Conservation (phyloP, 345 rosid genomes). For the Syzygium aqueum region DNA sequence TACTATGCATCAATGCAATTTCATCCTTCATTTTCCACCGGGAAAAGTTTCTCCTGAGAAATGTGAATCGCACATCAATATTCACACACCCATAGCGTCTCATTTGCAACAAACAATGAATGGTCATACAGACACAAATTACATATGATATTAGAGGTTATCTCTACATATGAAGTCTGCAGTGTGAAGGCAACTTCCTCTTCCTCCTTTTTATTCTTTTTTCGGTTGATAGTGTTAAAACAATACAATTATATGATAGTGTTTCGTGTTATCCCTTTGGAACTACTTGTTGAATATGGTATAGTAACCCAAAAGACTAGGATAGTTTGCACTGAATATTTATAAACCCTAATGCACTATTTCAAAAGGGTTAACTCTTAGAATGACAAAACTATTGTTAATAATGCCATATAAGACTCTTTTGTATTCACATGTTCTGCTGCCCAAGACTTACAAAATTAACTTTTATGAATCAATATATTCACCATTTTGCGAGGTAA, state of each 20-base stretch:
- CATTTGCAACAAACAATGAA: background rate
- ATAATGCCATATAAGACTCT: background rate
- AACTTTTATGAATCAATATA: background rate
- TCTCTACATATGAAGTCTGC: background rate
- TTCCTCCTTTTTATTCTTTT: rapidly evolving
- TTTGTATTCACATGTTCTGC: background rate
- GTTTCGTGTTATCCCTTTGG: background rate
- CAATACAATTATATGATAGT: background rate
- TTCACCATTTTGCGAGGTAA: background rate
- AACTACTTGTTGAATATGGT: background rate
- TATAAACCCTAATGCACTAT: rapidly evolving
- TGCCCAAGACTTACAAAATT: background rate
- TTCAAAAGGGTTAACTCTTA: background rate
- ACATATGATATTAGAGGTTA: background rate
- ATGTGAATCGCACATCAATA: background rate
- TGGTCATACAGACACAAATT: rapidly evolving
- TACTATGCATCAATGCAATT: background rate
- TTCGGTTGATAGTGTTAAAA: background rate
- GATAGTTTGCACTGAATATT: background rate
- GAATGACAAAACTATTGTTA: background rate
- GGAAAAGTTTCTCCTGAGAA: background rate
- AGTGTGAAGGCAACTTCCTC: background rate
- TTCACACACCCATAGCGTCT: background rate
- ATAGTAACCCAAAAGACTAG: background rate
- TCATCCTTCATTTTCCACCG: background rate